These are phyloP conservation scores for Chrysoporthe austroafricana DNA, from an alignment of 2,329 filamentous ascomycete species.

Conservation along the genomic window DNA sequence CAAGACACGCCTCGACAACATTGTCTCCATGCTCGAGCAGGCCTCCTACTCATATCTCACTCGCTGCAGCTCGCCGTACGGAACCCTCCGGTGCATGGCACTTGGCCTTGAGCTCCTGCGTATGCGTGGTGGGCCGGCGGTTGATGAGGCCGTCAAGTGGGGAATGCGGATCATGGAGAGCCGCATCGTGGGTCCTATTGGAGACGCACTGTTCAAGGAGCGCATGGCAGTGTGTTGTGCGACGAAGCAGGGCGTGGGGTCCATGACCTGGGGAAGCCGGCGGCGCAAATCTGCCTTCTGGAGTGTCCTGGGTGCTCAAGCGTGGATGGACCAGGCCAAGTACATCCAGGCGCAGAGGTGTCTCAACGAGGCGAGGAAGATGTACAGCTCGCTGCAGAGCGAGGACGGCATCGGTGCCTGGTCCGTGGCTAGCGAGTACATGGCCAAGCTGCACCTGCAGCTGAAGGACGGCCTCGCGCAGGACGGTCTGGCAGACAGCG, in stretches of 20 bases:
- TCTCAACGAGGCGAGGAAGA: conserved; percentile 68
- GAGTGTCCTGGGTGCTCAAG: conserved; percentile 80
- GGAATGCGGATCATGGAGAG: conserved; percentile 79
- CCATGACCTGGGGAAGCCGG: conserved; percentile 70
- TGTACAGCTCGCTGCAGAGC: conserved; percentile 55
- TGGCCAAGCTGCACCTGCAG: conserved; percentile 54
- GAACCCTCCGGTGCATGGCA: conserved; percentile 76
- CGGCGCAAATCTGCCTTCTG: conserved; percentile 87
- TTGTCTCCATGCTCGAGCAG: conserved; percentile 87
- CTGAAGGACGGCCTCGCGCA: conserved; percentile 52
- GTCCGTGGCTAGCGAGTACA: conserved; percentile 53
- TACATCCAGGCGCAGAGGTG: conserved; percentile 78
- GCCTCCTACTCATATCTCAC: conserved; percentile 92
- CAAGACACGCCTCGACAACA: conserved; percentile 77
- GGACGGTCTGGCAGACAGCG: conserved; percentile 32
- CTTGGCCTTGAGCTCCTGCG: conserved; percentile 81
- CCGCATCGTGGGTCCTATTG: conserved; percentile 72
- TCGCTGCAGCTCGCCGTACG: conserved; percentile 77
- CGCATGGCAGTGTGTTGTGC: conserved; percentile 84
- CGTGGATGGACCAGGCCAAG: conserved; percentile 80
- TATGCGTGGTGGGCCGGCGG: conserved; percentile 75
- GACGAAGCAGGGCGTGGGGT: conserved; percentile 69
- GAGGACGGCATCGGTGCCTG: conserved; percentile 59
- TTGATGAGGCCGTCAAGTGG: conserved; percentile 89
- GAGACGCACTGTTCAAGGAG: conserved; percentile 83